Percentiles rank a stretch among this genome's conserved stretches.
phyloP scores from a whole-genome alignment of 2,329 filamentous ascomycete genomes.

The Saccharata proteae region DNA sequence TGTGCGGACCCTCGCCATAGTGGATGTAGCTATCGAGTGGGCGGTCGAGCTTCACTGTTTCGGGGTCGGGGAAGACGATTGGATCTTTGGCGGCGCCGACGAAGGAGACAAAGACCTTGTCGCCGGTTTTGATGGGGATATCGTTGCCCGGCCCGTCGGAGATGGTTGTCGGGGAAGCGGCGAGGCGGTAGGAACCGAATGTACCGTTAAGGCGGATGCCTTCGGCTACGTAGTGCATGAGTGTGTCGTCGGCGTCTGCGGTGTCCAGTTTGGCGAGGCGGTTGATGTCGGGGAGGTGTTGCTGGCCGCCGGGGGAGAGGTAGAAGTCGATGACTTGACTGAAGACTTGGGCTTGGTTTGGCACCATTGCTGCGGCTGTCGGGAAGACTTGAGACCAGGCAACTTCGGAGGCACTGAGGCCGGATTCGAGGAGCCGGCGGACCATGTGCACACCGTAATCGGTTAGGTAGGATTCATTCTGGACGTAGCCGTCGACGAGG shows the following conservation, averaged over 20 bases:
- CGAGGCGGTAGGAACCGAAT: slow-evolving; percentile 48
- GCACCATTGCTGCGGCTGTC: slow-evolving; percentile 52
- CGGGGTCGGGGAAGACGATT: slow-evolving; percentile 47
- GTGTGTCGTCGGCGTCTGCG: slow-evolving; percentile 46
- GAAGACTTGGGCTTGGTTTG: slow-evolving; percentile 58
- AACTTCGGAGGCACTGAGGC: slow-evolving; percentile 52
- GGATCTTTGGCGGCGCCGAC: slow-evolving; percentile 28
- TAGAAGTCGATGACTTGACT: slow-evolving; percentile 62
- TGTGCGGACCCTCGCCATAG: slow-evolving; percentile 50
- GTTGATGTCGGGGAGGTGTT: slow-evolving; percentile 49
- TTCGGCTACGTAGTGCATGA: slow-evolving; percentile 61
- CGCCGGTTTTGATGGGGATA: slow-evolving; percentile 41
- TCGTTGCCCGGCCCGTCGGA: slow-evolving; percentile 36
- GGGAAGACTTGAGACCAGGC: slow-evolving; percentile 61
- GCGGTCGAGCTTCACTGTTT: slow-evolving; percentile 49
- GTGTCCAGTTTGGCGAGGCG: slow-evolving; percentile 44
- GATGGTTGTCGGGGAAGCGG: slow-evolving; percentile 34
- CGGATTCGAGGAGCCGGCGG: slow-evolving; percentile 51
- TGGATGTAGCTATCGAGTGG: slow-evolving; percentile 53
- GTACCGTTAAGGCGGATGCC: slow-evolving; percentile 56
- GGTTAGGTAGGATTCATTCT: slow-evolving; percentile 41
- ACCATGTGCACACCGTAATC: slow-evolving; percentile 55
- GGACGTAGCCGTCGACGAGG: slow-evolving; percentile 33
- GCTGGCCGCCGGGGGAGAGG: slow-evolving; percentile 32
- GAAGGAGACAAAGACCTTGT: slow-evolving; percentile 53